These are phyloP conservation scores for Sphaerulina vaccinii DNA, from an alignment of 2,329 filamentous ascomycete species.

Conservation along the genomic window DNA sequence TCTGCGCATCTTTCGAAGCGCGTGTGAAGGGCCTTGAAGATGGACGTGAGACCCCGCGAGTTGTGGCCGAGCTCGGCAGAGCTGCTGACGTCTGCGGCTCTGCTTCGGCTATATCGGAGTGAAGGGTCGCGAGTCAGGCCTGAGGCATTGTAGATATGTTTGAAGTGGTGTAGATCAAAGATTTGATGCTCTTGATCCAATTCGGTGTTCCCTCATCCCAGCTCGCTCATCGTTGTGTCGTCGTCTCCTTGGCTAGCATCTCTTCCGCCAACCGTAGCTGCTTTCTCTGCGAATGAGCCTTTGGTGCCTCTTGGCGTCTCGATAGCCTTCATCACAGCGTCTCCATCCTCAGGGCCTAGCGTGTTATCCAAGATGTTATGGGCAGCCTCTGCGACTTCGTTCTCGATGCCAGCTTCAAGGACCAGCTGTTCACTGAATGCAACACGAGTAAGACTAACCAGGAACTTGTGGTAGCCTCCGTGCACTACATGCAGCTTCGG, in stretches of 20 bases:
- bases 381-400: slow-evolving; percentile 76
- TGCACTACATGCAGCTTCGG: slow-evolving; percentile 68
- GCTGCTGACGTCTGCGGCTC: slow-evolving; percentile 8
- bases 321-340: slow-evolving; percentile 54
- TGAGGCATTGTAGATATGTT: too few species aligned
- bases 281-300: slow-evolving; percentile 20
- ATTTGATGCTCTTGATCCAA: too few species aligned
- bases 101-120: slow-evolving; percentile 12
- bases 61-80: slow-evolving; percentile 12
- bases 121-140: neutral
- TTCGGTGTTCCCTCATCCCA: too few species aligned
- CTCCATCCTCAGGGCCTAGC: slow-evolving; percentile 76
- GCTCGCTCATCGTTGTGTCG: slow-evolving; percentile 26
- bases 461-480: slow-evolving; percentile 76
- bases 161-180: too few species aligned
- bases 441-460: slow-evolving; percentile 77
- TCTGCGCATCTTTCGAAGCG: slow-evolving; percentile 3
- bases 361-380: slow-evolving; percentile 77
- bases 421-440: slow-evolving; percentile 80
- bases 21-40: slow-evolving; percentile 7
- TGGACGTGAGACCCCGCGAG: slow-evolving; percentile 15
- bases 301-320: slow-evolving; percentile 35
- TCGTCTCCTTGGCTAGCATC: slow-evolving; percentile 12
- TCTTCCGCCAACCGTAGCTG: slow-evolving; percentile 7
- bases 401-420: slow-evolving; percentile 72